phyloP scores from a whole-genome alignment of 345 rosid genomes.

The Salix purpurea region DNA sequence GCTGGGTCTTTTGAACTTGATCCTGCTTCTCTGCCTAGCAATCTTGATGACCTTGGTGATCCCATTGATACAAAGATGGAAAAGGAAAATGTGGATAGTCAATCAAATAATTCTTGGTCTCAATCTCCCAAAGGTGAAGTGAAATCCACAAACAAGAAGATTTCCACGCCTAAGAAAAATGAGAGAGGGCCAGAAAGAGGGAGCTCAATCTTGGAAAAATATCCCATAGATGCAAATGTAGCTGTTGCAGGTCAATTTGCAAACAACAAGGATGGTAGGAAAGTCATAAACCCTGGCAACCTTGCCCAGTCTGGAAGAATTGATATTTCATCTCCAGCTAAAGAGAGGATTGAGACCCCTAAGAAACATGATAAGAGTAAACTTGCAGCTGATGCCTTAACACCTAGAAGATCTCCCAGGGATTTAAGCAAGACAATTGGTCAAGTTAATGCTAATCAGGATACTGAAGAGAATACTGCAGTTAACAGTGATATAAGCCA shows the following conservation, averaged over 20 bases:
- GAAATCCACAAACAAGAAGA: constrained; percentile 8
- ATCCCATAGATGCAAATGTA: constrained; percentile 17
- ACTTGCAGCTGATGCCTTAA: constrained; percentile 19
- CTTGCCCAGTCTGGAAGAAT: constrained; percentile 7
- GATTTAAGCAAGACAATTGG: constrained; percentile 23
- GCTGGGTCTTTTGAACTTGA: constrained; percentile 74
- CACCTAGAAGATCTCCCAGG: constrained; percentile 40
- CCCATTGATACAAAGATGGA: constrained; percentile 13
- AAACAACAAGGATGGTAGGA: constrained; percentile 7
- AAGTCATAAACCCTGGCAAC: not conserved
- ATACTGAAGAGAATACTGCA: constrained; percentile 10
- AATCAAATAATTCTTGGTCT: constrained; percentile 11
- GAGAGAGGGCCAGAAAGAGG: constrained; percentile 14
- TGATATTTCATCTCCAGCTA: constrained; percentile 21
- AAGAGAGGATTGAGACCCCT: constrained; percentile 17
- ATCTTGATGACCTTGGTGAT: constrained; percentile 15
- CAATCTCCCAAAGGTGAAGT: constrained; percentile 18
- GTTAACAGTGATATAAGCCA: constrained; percentile 22
- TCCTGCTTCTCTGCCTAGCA: constrained; percentile 59
- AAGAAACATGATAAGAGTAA: constrained; percentile 17
- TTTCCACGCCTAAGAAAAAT: constrained; percentile 26
- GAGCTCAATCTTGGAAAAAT: constrained; percentile 17
- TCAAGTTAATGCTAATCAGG: constrained; percentile 19
- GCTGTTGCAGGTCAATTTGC: constrained; percentile 8
- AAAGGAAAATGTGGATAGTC: constrained; percentile 17